Evolutionary conservation across 2,329 filamentous ascomycete genomes (phyloP), one percentile per base, ranked within the genome.

Genomic region (Rhexocercosporidium sp.): DNA sequence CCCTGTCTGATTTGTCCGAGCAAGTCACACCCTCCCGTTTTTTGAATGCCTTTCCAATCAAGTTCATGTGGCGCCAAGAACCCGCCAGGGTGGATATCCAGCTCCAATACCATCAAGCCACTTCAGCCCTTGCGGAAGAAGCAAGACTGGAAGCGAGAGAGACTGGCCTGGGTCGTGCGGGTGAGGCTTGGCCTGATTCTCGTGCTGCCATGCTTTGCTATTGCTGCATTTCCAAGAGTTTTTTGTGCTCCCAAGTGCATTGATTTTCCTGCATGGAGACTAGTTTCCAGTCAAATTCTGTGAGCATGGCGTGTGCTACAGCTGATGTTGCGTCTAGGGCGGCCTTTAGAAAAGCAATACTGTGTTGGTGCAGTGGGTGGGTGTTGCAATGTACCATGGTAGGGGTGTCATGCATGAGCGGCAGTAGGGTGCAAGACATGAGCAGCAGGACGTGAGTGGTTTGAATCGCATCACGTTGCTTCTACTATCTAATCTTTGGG

Each of bases 391-490:
- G 14, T 59, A 3, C 37, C 41, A 39, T 59, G 54, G 57, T 49
- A 61, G 59, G 59, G 59, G 44, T 61, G 25, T 61, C 27, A 22
- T 51, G 59, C 59, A 51, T 37, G 34, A 37, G 44, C 44, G 44
- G 59, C n/a, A 53, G n/a, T 44, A 29, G 22, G 22, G 11, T 60
- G 16, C 39, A n/a, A 41, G 57, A 60, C 39, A 20, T 60, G 39
- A n/a, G n/a, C n/a, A n/a, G 16, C 39, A n/a, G 27, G 57, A 60
- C 39, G 14, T 60, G 39, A 60, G 22, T 60, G 57, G 57, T 47
- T 39, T 60, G 20, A 59, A 31, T 60, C 39, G 39, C 57, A 60
- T 46, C 57, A 60, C 57, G 39, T 60, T 60, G 57, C 57, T 60
- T 29, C 27, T 22, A 44, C 37, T 60, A 46, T 46, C 37, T 60